These are phyloP conservation scores for Boletus pseudopeckii DNA, from an alignment of 768 basidiomycete species.

Conservation along the genomic window DNA sequence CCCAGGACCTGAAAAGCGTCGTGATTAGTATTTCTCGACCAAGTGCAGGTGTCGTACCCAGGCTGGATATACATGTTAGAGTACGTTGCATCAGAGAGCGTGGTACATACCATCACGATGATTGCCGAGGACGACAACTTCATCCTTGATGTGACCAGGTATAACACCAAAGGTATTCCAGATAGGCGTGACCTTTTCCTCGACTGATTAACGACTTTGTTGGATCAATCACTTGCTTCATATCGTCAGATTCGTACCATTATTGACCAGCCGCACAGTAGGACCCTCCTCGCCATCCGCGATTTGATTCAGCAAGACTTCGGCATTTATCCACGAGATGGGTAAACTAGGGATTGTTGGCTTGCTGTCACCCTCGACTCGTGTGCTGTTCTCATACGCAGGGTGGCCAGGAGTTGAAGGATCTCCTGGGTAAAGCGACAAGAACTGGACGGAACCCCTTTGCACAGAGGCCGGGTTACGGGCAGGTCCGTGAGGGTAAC, in stretches of 20 bases:
- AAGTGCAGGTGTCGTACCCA: constrained; percentile 16
- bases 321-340: constrained; percentile 83
- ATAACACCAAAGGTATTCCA: constrained; percentile 89
- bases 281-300: constrained; percentile 36
- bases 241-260: constrained; percentile 36
- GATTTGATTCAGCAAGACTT: constrained; percentile 52
- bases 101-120: constrained; percentile 77
- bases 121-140: constrained; percentile 83
- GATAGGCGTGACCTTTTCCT: constrained; percentile 80
- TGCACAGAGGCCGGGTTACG: constrained; percentile 82
- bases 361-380: constrained; percentile 57
- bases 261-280: constrained; percentile 51
- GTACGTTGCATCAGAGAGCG: background rate
- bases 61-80: constrained; percentile 17
- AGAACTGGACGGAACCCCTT: constrained; percentile 78
- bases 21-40: background rate
- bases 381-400: constrained; percentile 76
- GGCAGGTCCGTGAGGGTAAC: constrained; percentile 76
- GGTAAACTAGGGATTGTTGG: constrained; percentile 86
- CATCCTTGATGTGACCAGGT: constrained; percentile 80
- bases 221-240: background rate
- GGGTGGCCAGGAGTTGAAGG: constrained; percentile 88
- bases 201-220: constrained; percentile 42
- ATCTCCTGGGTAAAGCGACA: constrained; percentile 68
- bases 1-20: constrained; percentile 40